Evolutionary conservation across 169 alveolate species (phyloP).

Genomic region (Eimeria falciformis): DNA sequence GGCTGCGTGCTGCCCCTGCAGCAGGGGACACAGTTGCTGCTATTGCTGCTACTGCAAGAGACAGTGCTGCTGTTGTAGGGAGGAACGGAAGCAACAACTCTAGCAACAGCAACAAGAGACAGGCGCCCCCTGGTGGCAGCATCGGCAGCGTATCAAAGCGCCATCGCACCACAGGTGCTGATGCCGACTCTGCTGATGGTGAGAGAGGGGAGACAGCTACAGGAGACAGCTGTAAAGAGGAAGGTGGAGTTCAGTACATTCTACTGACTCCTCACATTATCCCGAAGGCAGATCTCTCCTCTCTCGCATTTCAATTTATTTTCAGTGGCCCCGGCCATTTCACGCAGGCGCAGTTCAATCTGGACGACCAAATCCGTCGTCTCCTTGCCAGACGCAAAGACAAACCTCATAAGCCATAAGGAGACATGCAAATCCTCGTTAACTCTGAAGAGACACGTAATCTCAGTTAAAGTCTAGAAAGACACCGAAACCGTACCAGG

Average conservation of each 20-base stretch:
- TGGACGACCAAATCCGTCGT: neutral
- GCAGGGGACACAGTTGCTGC: constrained; percentile 6
- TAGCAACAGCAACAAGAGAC: constrained; percentile 24
- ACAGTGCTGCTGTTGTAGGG: neutral
- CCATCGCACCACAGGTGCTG: neutral
- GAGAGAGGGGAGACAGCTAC: neutral
- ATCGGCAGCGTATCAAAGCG: neutral
- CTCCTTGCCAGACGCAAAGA: neutral
- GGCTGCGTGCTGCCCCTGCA: constrained; percentile 2
- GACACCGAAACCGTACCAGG: no score
- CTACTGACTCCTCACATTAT: constrained; percentile 52
- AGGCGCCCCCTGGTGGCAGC: neutral
- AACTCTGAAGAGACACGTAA: no score
- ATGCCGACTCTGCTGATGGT: neutral
- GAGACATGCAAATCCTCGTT: no score
- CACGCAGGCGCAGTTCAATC: neutral
- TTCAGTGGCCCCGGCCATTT: constrained; percentile 38
- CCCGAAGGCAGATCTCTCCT: constrained; percentile 7
- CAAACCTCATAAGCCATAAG: neutral
- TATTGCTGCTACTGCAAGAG: neutral
- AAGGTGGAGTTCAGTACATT: constrained; percentile 49
- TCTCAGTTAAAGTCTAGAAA: no score
- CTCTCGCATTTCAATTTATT: constrained; percentile 12
- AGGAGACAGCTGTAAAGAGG: neutral
- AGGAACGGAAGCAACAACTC: neutral